phyloP scores from a whole-genome alignment of 176 grass and related monocot species.

The Tuctoria greenei region DNA sequence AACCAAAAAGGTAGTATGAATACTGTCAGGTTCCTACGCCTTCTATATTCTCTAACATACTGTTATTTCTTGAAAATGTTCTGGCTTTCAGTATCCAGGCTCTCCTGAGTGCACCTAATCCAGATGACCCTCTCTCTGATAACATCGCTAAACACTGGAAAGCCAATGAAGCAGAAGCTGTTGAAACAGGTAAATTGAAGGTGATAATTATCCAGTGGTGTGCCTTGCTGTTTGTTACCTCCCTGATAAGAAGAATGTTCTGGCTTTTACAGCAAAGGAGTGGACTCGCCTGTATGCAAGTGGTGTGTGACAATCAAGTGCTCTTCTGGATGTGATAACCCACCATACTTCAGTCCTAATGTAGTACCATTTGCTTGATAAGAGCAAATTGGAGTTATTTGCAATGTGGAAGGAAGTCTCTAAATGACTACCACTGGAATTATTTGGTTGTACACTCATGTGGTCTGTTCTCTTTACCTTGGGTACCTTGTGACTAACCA shows the following conservation, averaged over 20 bases:
- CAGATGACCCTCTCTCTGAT: slow-evolving; percentile 93
- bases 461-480: slow-evolving; percentile 22
- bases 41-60: slow-evolving; percentile 15
- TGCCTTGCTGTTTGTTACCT: neutral
- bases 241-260: neutral
- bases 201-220: neutral
- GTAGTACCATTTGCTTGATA: slow-evolving; percentile 52
- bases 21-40: neutral
- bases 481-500: slow-evolving; percentile 38
- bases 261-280: slow-evolving; percentile 74
- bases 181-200: slow-evolving; percentile 75
- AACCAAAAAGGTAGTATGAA: neutral
- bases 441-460: slow-evolving; percentile 49
- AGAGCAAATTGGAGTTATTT: slow-evolving; percentile 46
- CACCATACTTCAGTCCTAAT: slow-evolving; percentile 15
- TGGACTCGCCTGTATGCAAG: slow-evolving; percentile 91
- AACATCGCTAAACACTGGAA: slow-evolving; percentile 99
- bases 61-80: slow-evolving; percentile 35
- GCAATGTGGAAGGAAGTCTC: slow-evolving; percentile 44
- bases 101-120: slow-evolving; percentile 93
- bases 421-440: slow-evolving; percentile 37
- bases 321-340: slow-evolving; percentile 47
- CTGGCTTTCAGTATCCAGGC: slow-evolving; percentile 82
- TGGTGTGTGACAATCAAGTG: slow-evolving; percentile 41
- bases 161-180: slow-evolving; percentile 89